Evolutionary conservation across 306 rosid genomes (phyloP), one percentile per base, ranked within the genome.

Genomic region (Glycine soja): DNA sequence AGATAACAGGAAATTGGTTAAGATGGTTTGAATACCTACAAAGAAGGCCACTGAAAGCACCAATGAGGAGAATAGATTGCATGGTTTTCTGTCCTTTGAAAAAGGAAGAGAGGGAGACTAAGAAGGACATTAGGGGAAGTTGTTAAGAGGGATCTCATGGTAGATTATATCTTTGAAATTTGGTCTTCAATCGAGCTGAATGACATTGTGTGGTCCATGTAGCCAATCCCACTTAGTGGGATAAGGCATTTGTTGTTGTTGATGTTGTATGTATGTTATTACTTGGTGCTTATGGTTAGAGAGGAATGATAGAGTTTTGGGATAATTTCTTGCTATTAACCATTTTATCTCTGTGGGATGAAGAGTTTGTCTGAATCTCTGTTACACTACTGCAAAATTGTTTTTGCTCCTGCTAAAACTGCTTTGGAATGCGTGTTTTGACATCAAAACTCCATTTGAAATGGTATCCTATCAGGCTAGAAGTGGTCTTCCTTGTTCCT

Each of bases 311-410:
- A 63, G 51, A 47, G 18, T 18, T 63, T 36, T 19, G 42, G 13
- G 38, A 51, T 63, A 62, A 51, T 32, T n/a, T 76, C n/a, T 76
- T 63, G 72, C 34, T 61, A 38, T 57, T 56, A 16, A 57, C 34
- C 63, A 58, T 18, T 58, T 58, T 18, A 30, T 58, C 64, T 58
- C 2, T 19, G 3, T 58, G 64, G 36, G 32, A 10, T 8, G 32
- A 19, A 58, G 65, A 18, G 38, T 13, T 58, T 19, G 65, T 58
- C 13, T 18, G 36, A 18, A 58, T 58, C 36, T 56, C 4, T 18
- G 34, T 18, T 57, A n/a, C 36, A 58, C 64, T 10, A 10, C 34
- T 10, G 8, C 63, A 8, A 15, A 0, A 3, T 8, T 18, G 30
- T 54, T 57, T 57, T 58, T 18, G 12, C 14, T 57, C 8, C 3